phyloP scores from a whole-genome alignment of 768 basidiomycete genomes.

The Mycena amicta region DNA sequence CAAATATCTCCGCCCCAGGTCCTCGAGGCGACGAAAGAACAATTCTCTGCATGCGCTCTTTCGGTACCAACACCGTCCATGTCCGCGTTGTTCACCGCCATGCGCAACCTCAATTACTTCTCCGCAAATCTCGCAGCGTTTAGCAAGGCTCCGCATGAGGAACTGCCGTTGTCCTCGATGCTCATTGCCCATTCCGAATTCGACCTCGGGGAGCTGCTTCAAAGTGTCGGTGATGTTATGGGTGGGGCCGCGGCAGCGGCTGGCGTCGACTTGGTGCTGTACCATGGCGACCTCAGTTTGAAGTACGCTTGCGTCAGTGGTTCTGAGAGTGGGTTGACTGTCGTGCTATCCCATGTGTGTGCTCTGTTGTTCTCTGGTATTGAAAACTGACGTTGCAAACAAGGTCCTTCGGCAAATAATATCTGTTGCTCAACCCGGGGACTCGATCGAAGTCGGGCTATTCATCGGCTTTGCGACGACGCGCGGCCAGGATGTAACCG shows the following conservation, averaged over 20 bases:
- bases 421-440: constrained; percentile 64
- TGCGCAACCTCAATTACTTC: constrained; percentile 93
- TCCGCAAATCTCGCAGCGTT: constrained; percentile 79
- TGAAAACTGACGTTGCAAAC: constrained; percentile 18
- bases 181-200: constrained; percentile 58
- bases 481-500: constrained; percentile 21
- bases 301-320: constrained; percentile 85
- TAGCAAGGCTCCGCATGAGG: constrained; percentile 34
- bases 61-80: constrained; percentile 87
- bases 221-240: constrained; percentile 85
- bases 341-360: constrained; percentile 83
- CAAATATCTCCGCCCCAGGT: constrained; percentile 90
- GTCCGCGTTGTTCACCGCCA: constrained; percentile 84
- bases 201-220: constrained; percentile 89
- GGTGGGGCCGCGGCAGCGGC: constrained; percentile 81
- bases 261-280: constrained; percentile 89
- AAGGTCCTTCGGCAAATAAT: constrained; percentile 88
- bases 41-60: constrained; percentile 86
- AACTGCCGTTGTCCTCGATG: constrained; percentile 6
- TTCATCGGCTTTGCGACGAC: constrained; percentile 44
- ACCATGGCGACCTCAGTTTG: constrained; percentile 86
- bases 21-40: constrained; percentile 90
- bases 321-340: constrained; percentile 82
- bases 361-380: constrained; percentile 4
- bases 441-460: constrained; percentile 86